These are phyloP conservation scores for Apophysomyces elegans DNA, from an alignment of 371 early-diverging fungal species.

Conservation along the genomic window DNA sequence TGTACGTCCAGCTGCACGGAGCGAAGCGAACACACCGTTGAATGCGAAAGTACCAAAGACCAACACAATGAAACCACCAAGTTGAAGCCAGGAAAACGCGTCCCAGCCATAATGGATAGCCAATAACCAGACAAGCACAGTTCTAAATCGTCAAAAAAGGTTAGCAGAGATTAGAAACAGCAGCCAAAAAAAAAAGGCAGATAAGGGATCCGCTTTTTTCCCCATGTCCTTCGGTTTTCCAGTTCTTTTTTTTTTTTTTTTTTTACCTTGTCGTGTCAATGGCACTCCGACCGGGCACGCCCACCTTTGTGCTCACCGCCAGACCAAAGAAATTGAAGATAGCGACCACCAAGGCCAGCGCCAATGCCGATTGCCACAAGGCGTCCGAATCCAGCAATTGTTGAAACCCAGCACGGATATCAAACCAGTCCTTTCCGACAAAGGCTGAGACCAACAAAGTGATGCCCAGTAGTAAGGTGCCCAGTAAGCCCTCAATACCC, in stretches of 20 bases:
- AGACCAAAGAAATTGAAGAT: constrained; percentile 53
- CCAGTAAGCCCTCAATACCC: constrained; percentile 52
- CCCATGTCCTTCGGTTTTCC: neutral
- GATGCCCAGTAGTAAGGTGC: constrained; percentile 29
- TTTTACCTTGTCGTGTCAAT: constrained; percentile 47
- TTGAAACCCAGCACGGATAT: constrained; percentile 31
- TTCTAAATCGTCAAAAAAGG: constrained; percentile 25
- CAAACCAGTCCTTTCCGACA: constrained; percentile 27
- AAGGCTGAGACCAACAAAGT: constrained; percentile 27
- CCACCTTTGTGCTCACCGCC: constrained; percentile 42
- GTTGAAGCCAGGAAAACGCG: constrained; percentile 41
- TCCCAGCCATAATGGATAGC: constrained; percentile 52
- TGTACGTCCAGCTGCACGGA: constrained; percentile 26
- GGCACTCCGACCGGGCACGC: constrained; percentile 47
- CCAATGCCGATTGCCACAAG: constrained; percentile 46
- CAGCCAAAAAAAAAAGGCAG: constrained; percentile 3
- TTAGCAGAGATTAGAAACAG: neutral
- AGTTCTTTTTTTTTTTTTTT: neutral
- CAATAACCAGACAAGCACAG: constrained; percentile 43
- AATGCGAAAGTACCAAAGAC: constrained; percentile 28
- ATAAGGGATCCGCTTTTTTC: constrained; percentile 4
- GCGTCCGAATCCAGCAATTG: constrained; percentile 26
- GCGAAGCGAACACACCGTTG: constrained; percentile 47
- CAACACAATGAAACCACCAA: constrained; percentile 14
- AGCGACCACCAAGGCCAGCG: constrained; percentile 45